Base-by-base conservation (phyloP, 352 stramenopile species). In the Globisporangium paddicum region DNA sequence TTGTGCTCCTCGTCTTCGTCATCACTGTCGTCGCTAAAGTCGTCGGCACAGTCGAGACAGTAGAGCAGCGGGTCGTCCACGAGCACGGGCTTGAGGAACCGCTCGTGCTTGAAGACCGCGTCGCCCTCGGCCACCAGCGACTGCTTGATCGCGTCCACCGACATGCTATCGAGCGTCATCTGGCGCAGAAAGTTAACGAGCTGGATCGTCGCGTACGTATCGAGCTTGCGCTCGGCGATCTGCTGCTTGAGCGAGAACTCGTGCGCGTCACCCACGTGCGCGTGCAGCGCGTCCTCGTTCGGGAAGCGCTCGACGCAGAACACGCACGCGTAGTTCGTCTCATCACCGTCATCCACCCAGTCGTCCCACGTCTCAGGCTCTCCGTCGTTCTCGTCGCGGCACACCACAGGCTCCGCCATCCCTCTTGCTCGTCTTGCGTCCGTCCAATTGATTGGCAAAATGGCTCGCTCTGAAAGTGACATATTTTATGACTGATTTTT, bases 11-110 rank as follows among this genome's bases (percentile, higher is more conserved):
- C 58, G 18, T 70, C 65, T 5, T 73, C 65, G 7, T 73, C 62
- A 8, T 82, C 76, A 14, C 80, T 69, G 8, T 81, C 73, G 37
- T 81, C 73, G 37, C 74, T 71, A 52, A 82, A 79, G 56, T 75
- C 77, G 60, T 83, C 77, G 48, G 71, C 75, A 46, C 72, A 82
- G 56, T 89, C 77, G 52, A 94, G 78, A 35, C 82, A 89, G 68
- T 91, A 94, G 19, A 94, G 78, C 67, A 94, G 69, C 41, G 84
- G 82, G 61, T 94, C 84, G 65, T 94, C 79, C 21, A 70, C 60
- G 45, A 90, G 65, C 61, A 94, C 80, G 1, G 84, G 84, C 59
- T 88, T 84, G 37, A 94, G 68, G 70, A 86, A 89, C 64, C 77
- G 71, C 16, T 92, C 80, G 44, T 87, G 75, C 47, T 73, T 65